Conservation (phyloP, 306 rosid species). For the Prunus mume region DNA sequence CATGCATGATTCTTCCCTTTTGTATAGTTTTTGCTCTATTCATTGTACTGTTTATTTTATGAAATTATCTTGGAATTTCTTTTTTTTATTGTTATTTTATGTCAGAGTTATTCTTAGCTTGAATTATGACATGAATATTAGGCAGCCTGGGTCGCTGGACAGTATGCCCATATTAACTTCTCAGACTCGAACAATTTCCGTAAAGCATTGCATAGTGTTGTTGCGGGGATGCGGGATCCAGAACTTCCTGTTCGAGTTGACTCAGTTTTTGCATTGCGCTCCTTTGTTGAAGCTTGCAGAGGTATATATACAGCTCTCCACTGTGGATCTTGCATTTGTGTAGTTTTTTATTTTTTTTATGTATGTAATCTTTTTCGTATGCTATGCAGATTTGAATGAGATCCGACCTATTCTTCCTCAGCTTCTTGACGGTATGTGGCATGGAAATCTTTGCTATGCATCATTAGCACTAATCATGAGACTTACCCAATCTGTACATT, state of each 20-base stretch:
- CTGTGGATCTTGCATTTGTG: neutral
- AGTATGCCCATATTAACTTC: conserved; percentile 80
- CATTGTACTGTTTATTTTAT: neutral
- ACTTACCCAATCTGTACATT: conserved; percentile 16
- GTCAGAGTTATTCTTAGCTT: neutral
- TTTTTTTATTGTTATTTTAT: neutral
- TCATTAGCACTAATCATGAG: conserved; percentile 6
- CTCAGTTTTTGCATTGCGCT: conserved; percentile 92
- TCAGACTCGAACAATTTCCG: conserved; percentile 83
- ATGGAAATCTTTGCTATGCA: conserved; percentile 7
- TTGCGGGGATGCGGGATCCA: conserved; percentile 81
- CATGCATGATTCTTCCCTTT: neutral
- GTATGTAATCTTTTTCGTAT: neutral
- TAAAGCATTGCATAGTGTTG: conserved; percentile 84
- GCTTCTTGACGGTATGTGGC: conserved; percentile 84
- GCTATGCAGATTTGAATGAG: conserved; percentile 76
- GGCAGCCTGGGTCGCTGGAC: conserved; percentile 99
- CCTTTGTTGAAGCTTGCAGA: conserved; percentile 91
- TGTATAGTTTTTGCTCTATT: neutral
- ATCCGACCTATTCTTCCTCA: conserved; percentile 90
- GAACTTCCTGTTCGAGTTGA: conserved; percentile 98
- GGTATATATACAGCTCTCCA: conserved; percentile 33
- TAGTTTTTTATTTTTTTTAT: neutral
- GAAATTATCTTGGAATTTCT: neutral
- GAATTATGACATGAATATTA: conserved; percentile 31